Evolutionary conservation across 805 yeast species (phyloP), one percentile per base, ranked within the genome.

Genomic region (Saccharomyces mikatae): DNA sequence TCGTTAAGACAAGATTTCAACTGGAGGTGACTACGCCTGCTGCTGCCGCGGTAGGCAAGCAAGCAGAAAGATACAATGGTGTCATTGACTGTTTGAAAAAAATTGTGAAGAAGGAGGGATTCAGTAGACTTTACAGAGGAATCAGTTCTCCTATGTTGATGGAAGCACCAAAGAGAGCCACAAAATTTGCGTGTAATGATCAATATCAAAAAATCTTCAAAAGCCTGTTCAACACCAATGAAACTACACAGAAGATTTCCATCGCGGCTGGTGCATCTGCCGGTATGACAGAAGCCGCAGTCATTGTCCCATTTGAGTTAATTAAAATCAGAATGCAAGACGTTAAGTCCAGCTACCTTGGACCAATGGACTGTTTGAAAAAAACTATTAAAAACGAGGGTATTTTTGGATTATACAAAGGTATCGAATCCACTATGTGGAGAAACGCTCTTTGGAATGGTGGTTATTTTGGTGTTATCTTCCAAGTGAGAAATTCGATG

Each of bases 141-240:
- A 92, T 92, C 65, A 75, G 87, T 31, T 96, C 98, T 30, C 98
- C 99, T 32, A 87, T 92, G 62, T 77, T 92, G 65, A 92, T 92
- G 97, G 98, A 92, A 74, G 97, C 97, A 11, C 98, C 98, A 61
- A 94, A 94, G 78, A 84, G 99, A 77, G 98, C 98, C 48, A 89
- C 96, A 62, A 92, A 94, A 73, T 94, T 94, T 69, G 97, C 97
- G 51, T 96, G 97, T 58, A 94, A 92, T 69, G 97, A 92, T 69
- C 94, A 89, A 70, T 94, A 96, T 86, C 94, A 96, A 53, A 86
- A 87, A 71, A 71, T 90, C 61, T 91, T 89, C 79, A 81, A 81
- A 62, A 76, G 76, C 30, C 68, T 74, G 11, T 91, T 92, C 70
- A 95, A 88, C 52, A 77, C 85, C 49, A 68, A 76, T 8, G 70